Conservation (phyloP, 1,284 basidiomycete species). For the Leucoagaricus sp. region DNA sequence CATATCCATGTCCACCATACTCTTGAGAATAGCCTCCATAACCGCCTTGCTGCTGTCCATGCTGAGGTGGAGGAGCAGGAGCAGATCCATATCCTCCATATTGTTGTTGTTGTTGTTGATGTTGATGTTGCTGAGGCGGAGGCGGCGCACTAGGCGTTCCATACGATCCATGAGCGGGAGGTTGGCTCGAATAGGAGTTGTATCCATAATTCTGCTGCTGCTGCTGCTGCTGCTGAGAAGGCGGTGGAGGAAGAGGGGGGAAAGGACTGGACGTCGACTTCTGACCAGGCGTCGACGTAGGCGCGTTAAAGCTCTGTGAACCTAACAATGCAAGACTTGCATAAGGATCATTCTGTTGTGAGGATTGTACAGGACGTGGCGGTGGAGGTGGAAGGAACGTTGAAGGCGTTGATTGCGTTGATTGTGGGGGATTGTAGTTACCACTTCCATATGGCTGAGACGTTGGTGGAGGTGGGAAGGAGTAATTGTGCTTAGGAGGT, state of each 20-base stretch:
- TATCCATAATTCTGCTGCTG: slow-evolving; percentile 14
- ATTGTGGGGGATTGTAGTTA: slow-evolving; percentile 19
- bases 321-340: slow-evolving; percentile 49
- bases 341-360: slow-evolving; percentile 49
- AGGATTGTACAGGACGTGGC: slow-evolving; percentile 34
- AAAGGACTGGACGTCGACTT: neutral
- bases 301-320: slow-evolving; percentile 11
- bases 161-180: too few relatives aligned
- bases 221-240: slow-evolving; percentile 15
- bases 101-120: slow-evolving; percentile 6
- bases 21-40: slow-evolving; percentile 23
- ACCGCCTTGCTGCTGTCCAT: slow-evolving; percentile 19
- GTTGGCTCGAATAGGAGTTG: slow-evolving; percentile 17
- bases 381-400: slow-evolving; percentile 39
- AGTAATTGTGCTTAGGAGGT: slow-evolving; percentile 14
- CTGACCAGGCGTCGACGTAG: slow-evolving; percentile 15
- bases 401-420: slow-evolving; percentile 20
- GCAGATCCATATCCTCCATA: slow-evolving; percentile 15
- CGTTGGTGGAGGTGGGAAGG: slow-evolving; percentile 26
- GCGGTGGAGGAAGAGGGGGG: slow-evolving; percentile 16
- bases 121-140: slow-evolving; percentile 17
- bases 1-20: slow-evolving; percentile 24
- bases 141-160: slow-evolving; percentile 22
- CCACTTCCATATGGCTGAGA: slow-evolving; percentile 16
- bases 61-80: slow-evolving; percentile 18